These are phyloP conservation scores for Macrophomina tecta DNA, from an alignment of 2,329 filamentous ascomycete genomes.

Conservation along the genomic window DNA sequence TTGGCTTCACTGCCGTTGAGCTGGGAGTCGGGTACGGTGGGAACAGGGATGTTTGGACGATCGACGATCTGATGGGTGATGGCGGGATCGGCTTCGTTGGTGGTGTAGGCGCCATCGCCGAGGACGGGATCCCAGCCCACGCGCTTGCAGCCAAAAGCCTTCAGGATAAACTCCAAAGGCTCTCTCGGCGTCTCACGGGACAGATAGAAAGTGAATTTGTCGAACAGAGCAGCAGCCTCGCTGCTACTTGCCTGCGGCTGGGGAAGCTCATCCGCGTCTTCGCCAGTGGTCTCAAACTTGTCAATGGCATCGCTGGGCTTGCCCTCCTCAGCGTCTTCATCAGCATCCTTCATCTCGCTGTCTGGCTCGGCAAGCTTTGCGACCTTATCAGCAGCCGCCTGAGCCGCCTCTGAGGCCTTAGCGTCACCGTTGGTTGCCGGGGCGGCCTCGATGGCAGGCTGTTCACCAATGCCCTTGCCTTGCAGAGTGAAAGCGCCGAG, in stretches of 20 bases:
- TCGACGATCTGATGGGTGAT: constrained; percentile 98
- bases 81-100: constrained; percentile 81
- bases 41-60: constrained; percentile 69
- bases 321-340: constrained; percentile 41
- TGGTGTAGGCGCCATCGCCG: constrained; percentile 90
- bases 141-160: constrained; percentile 92
- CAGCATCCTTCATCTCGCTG: constrained; percentile 44
- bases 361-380: constrained; percentile 39
- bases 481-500: constrained; percentile 90
- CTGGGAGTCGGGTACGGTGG: constrained; percentile 47
- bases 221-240: constrained; percentile 78
- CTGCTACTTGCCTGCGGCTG: constrained; percentile 74
- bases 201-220: constrained; percentile 87
- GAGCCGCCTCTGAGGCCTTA: constrained; percentile 50
- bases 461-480: constrained; percentile 64
- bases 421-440: constrained; percentile 35
- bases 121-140: constrained; percentile 93
- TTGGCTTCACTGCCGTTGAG: constrained; percentile 49
- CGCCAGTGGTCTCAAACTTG: constrained; percentile 85
- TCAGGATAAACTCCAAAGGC: constrained; percentile 89
- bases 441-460: constrained; percentile 33
- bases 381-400: constrained; percentile 56
- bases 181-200: constrained; percentile 92
- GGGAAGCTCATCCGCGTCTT: constrained; percentile 82
- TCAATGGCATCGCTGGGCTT: constrained; percentile 66